Conservation (phyloP, 371 early-diverging fungal genomes). For the Rhizopus sp. region DNA sequence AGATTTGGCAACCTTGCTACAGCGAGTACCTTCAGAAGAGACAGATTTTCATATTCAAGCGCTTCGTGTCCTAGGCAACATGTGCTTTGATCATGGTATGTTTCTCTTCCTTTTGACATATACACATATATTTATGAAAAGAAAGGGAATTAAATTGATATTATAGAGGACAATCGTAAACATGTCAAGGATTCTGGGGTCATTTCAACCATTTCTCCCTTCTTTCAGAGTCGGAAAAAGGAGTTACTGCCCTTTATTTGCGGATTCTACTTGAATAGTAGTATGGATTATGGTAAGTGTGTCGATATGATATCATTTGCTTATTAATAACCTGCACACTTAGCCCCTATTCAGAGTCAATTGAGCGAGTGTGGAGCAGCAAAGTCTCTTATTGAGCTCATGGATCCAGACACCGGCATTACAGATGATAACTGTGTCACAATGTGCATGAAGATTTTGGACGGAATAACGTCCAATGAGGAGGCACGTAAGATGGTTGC, state of each 20-base stretch:
- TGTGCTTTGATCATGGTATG: constrained; percentile 80
- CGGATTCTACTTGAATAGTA: constrained; percentile 73
- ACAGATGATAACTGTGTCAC: constrained; percentile 34
- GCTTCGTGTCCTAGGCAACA: constrained; percentile 73
- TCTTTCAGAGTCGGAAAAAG: constrained; percentile 39
- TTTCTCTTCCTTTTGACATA: background rate
- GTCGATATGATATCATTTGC: background rate
- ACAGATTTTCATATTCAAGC: constrained; percentile 56
- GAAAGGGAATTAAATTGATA: background rate
- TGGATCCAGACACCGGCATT: constrained; percentile 36
- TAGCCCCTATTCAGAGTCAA: constrained; percentile 50
- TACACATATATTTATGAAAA: background rate
- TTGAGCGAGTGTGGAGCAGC: constrained; percentile 43
- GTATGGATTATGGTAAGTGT: constrained; percentile 75
- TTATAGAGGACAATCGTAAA: constrained; percentile 68
- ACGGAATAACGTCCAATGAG: constrained; percentile 39
- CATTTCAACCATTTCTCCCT: constrained; percentile 44
- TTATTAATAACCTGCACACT: background rate
- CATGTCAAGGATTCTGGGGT: constrained; percentile 55
- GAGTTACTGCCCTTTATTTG: constrained; percentile 59
- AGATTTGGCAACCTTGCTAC: constrained; percentile 33
- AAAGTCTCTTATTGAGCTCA: constrained; percentile 31
- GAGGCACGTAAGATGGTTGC: constrained; percentile 17
- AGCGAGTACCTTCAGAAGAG: constrained; percentile 30
- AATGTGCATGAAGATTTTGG: constrained; percentile 38